A percentile compares a stretch with the other conserved stretches of the same genome.
These are phyloP conservation scores for Dryas octopetala DNA, from an alignment of 306 rosid species.

Conservation along the genomic window DNA sequence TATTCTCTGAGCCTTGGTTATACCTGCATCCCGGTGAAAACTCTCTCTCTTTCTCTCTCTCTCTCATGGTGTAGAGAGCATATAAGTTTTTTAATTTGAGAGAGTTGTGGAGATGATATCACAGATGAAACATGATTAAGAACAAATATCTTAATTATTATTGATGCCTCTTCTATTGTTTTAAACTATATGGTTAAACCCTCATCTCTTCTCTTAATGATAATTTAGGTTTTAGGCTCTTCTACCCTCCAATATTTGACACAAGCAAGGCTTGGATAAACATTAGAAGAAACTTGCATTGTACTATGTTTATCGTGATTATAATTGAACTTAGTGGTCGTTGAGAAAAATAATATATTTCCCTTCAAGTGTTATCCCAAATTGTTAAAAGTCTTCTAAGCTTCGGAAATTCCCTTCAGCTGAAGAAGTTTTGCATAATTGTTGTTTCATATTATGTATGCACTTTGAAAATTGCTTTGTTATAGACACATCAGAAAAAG, in stretches of 20 bases:
- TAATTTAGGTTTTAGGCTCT: neutral
- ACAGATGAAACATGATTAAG: neutral
- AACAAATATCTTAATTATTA: neutral
- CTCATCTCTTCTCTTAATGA: slow-evolving; percentile 4
- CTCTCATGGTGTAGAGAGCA: neutral
- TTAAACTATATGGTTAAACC: neutral
- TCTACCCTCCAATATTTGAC: neutral
- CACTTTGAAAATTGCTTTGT: neutral
- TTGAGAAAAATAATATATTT: neutral
- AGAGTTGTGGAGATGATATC: neutral
- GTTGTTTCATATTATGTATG: neutral
- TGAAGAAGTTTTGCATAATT: neutral
- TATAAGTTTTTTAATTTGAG: neutral
- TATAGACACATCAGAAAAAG: neutral
- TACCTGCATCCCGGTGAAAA: neutral
- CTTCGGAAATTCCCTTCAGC: neutral
- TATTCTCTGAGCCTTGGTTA: neutral
- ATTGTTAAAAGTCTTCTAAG: neutral
- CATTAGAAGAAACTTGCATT: neutral
- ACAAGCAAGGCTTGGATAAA: neutral
- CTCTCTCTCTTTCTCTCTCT: too few species aligned
- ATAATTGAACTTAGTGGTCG: neutral
- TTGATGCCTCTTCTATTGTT: neutral
- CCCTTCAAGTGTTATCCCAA: neutral
- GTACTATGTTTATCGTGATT: neutral